These are phyloP conservation scores for Syzygium grande DNA, from an alignment of 345 rosid genomes.

Conservation along the genomic window DNA sequence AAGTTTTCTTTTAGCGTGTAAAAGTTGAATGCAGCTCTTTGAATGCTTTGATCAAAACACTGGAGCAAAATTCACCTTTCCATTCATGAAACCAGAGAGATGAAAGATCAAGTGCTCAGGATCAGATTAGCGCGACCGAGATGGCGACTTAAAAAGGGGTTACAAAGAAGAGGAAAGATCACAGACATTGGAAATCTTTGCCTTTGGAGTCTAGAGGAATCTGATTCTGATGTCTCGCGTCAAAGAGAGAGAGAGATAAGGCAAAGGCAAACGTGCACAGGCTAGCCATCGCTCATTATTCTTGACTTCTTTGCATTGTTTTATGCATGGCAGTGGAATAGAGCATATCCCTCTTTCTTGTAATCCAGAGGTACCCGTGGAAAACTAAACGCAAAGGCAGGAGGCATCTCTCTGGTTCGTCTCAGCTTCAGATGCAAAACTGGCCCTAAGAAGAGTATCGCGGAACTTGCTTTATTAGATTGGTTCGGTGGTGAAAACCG, in stretches of 20 bases:
- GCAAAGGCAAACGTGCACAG: not conserved
- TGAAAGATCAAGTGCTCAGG: not conserved
- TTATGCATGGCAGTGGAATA: not conserved
- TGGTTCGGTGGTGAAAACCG: not conserved
- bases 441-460: not conserved
- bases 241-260: not conserved
- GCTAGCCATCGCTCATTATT: constrained; percentile 8
- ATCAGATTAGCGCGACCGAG: not conserved
- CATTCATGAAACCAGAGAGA: not conserved
- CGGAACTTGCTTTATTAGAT: not conserved
- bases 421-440: not conserved
- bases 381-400: not conserved
- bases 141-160: not conserved
- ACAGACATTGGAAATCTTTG: not conserved
- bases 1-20: not conserved
- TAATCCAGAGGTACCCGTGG: not conserved
- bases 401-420: not conserved
- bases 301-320: constrained; percentile 10
- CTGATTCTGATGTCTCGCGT: constrained; percentile 19
- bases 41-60: not conserved
- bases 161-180: not conserved
- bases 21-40: not conserved
- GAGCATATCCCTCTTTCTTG: constrained; percentile 7
- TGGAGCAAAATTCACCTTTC: not conserved
- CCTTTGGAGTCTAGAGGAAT: constrained; percentile 12